Evolutionary conservation across 257 asterid genomes (phyloP), one percentile per base, ranked within the genome.

Genomic region (Gynochthodes officinalis): DNA sequence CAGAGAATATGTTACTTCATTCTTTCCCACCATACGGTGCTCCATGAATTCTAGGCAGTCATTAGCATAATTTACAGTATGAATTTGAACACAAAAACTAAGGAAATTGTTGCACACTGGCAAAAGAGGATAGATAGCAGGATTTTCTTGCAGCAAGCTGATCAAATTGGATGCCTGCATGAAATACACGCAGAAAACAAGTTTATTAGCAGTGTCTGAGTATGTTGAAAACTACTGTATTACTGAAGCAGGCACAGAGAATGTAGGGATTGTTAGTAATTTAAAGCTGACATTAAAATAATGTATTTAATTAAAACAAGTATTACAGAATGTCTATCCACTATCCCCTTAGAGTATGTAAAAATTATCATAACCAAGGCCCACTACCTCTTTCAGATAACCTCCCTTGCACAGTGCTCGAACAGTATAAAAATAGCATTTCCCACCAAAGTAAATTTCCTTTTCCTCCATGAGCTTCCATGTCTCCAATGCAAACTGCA

Each of bases 401-500:
- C 97, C 98, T 69, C 96, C 95, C 82, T 81, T 87, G 71, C 96
- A 88, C 43, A 93, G 94, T 82, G 96, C 92, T 78, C 78, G 84
- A 30, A 87, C 67, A 21, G 86, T 81, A 64, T 82, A 83, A 55
- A 84, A 75, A 76, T 78, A 86, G 67, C 93, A 83, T 76, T 79
- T 80, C 39, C 84, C 88, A 67, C 79, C 84, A 66, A 82, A 60
- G 63, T 79, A 72, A 62, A 93, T 81, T 75, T 82, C 85, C 76
- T 86, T 89, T 68, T 87, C 95, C 83, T 70, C 74, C 95, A 89
- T 88, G 75, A 82, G 68, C 64, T 78, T 88, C 94, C 96, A 91
- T 25, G 90, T 86, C 81, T 88, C 93, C 89, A 86, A 66, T 42
- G 83, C 95, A 83, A 93, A 93, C 96, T 93, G 90, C 90, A 86